phyloP scores from a whole-genome alignment of 1,284 basidiomycete genomes.

The Trametes pubescens region DNA sequence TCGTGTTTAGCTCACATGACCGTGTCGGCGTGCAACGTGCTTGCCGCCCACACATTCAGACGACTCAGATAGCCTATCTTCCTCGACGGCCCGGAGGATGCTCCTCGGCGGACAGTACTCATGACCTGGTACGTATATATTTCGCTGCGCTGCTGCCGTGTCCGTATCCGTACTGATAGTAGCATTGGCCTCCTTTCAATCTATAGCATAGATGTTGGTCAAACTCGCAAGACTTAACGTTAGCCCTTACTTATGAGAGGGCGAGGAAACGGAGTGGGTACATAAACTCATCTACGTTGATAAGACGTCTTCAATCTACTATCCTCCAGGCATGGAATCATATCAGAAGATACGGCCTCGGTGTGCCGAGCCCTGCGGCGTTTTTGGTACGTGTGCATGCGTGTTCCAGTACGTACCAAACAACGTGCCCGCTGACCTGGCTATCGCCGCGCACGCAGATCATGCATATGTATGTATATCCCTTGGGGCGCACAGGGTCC shows the following conservation, averaged over 20 bases:
- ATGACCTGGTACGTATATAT: not conserved
- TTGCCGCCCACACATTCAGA: not conserved
- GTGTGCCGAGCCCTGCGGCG: slow-evolving; percentile 9
- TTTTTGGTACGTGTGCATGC: slow-evolving; percentile 17
- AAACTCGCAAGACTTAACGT: too few species aligned
- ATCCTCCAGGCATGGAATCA: not conserved
- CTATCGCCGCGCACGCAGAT: slow-evolving; percentile 15
- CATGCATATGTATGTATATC: not conserved
- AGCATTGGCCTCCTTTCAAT: too few species aligned
- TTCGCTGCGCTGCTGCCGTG: not conserved
- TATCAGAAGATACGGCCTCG: slow-evolving; percentile 7
- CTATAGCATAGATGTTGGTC: too few species aligned
- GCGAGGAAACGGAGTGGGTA: too few species aligned
- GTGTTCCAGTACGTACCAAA: slow-evolving; percentile 19
- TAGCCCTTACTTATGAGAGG: too few species aligned
- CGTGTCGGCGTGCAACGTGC: not conserved
- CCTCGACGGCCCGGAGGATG: slow-evolving; percentile 10
- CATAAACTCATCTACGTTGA: not conserved
- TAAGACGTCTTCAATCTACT: not conserved
- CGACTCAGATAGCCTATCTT: not conserved
- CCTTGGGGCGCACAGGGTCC: not conserved
- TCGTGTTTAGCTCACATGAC: slow-evolving; percentile 19
- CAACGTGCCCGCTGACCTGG: slow-evolving; percentile 15
- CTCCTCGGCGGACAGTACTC: not conserved
- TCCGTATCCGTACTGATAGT: not conserved